phyloP scores from a whole-genome alignment of 257 asterid genomes.

The Capsicum baccatum region DNA sequence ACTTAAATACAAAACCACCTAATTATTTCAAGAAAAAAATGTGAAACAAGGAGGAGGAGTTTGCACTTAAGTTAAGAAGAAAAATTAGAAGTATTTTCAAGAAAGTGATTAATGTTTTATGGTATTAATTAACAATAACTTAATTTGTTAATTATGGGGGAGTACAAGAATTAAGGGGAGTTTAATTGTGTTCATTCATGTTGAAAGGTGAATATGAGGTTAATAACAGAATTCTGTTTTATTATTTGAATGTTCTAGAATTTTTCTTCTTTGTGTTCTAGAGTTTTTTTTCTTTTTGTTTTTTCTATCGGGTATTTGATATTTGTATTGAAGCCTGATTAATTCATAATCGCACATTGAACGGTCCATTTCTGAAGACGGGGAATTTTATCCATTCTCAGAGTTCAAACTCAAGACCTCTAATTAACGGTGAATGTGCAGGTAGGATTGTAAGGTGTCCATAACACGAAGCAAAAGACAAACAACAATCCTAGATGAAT shows the following conservation, averaged over 20 bases:
- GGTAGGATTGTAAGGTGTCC: no score
- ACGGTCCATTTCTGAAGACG: no score
- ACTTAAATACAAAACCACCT: neutral
- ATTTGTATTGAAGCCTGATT: no score
- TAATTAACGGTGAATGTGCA: no score
- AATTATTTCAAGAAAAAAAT: neutral
- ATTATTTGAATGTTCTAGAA: constrained; percentile 15
- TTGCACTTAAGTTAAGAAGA: neutral
- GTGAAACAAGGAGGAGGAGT: constrained; percentile 1
- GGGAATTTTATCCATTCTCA: no score
- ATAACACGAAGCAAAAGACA: no score
- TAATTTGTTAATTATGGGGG: neutral
- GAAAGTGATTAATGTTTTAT: constrained; percentile 4
- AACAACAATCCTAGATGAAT: no score
- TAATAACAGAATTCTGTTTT: constrained; percentile 19
- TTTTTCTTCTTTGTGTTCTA: neutral
- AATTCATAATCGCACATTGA: no score
- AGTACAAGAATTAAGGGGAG: neutral
- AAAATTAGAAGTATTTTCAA: neutral
- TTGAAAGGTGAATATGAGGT: constrained; percentile 23
- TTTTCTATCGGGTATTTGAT: no score
- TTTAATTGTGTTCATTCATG: constrained; percentile 3
- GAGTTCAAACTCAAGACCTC: no score
- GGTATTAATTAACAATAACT: neutral
- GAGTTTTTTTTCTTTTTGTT: neutral